Conservation (phyloP, 345 rosid genomes). For the Salix suchowensis region DNA sequence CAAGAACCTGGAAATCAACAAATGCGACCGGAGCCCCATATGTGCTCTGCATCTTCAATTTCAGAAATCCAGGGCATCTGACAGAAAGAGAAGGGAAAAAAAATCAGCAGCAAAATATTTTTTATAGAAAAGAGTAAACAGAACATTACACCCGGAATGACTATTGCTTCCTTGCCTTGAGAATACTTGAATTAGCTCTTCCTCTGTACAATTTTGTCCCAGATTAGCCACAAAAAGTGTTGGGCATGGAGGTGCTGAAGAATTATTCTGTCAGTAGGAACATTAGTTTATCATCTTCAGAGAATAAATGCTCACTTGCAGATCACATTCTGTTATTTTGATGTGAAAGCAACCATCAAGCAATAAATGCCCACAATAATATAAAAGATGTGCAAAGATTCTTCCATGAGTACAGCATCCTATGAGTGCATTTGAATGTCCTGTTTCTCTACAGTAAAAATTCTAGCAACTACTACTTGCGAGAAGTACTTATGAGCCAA, state of each 20-base stretch:
- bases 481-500: not conserved
- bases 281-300: not conserved
- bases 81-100: not conserved
- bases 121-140: not conserved
- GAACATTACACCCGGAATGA: constrained; percentile 1
- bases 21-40: constrained; percentile 83
- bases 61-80: constrained; percentile 79
- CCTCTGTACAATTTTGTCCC: constrained; percentile 76
- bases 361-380: not conserved
- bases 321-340: not conserved
- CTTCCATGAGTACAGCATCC: not conserved
- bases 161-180: constrained; percentile 46
- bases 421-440: not conserved
- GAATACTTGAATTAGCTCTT: constrained; percentile 74
- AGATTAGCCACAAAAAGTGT: constrained; percentile 82
- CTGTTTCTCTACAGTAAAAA: not conserved
- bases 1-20: constrained; percentile 77
- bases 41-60: constrained; percentile 75
- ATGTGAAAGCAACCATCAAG: not conserved
- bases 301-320: not conserved
- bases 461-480: not conserved
- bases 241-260: constrained; percentile 73
- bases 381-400: not conserved
- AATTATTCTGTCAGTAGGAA: constrained; percentile 38
- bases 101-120: not conserved